Conservation (phyloP, 2,329 filamentous ascomycete species). For the Ceratocystis colombiana region DNA sequence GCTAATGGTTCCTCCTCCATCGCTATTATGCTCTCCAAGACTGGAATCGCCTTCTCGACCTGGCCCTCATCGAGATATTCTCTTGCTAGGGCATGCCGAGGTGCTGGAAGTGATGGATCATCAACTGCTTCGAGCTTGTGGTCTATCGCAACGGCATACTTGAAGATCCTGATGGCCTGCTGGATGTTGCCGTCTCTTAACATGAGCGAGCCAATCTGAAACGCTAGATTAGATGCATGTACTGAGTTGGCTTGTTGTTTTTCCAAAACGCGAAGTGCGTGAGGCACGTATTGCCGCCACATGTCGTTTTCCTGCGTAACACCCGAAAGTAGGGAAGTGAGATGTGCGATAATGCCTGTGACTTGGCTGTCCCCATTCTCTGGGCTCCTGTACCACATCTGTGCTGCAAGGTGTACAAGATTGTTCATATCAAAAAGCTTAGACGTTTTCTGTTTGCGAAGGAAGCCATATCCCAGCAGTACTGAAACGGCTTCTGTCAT, state of each 20-base stretch:
- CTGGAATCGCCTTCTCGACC: background rate
- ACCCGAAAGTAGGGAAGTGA: background rate
- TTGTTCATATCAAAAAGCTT: background rate
- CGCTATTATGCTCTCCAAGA: background rate
- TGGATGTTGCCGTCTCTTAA: background rate
- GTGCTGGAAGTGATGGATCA: too few relatives aligned
- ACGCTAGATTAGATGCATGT: background rate
- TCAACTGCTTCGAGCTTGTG: too few relatives aligned
- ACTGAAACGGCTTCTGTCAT: background rate
- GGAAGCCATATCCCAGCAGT: background rate
- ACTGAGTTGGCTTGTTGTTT: too few relatives aligned
- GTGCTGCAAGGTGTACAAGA: background rate
- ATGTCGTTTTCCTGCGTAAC: background rate
- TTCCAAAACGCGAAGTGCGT: background rate
- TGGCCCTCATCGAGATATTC: background rate
- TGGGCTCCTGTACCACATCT: background rate
- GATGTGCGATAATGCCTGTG: background rate
- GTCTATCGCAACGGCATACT: background rate
- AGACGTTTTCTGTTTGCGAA: background rate
- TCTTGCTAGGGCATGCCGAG: background rate
- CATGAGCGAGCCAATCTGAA: background rate
- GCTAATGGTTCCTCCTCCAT: background rate
- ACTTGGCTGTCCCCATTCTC: background rate
- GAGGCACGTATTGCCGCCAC: background rate
- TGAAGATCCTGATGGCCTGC: background rate